Evolutionary conservation across 805 yeast species (phyloP).

Genomic region (Metschnikowia continentalis): DNA sequence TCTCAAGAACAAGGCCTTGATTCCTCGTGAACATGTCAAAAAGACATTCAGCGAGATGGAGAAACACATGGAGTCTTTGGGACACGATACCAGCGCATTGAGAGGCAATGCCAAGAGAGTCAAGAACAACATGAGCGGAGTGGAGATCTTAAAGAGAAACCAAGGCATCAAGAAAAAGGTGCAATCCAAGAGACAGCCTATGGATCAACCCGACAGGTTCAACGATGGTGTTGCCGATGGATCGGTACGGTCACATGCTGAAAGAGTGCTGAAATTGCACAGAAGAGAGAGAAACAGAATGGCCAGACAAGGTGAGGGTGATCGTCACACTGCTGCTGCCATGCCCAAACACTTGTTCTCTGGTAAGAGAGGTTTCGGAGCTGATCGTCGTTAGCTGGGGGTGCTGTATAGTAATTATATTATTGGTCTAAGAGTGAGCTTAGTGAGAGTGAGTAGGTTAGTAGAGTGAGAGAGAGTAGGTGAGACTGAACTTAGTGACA

Average conservation of each 20-base stretch:
- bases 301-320: constrained; percentile 95
- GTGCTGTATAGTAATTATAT: not conserved
- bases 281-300: constrained; percentile 90
- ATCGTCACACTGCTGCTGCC: constrained; percentile 80
- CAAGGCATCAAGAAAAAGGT: constrained; percentile 37
- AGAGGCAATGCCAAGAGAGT: constrained; percentile 32
- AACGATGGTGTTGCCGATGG: constrained; percentile 85
- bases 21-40: constrained; percentile 86
- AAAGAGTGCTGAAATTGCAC: constrained; percentile 79
- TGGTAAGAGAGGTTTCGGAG: constrained; percentile 96
- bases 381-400: constrained; percentile 69
- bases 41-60: constrained; percentile 78
- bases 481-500: too few species aligned
- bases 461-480: not conserved
- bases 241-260: constrained; percentile 76
- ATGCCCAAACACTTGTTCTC: constrained; percentile 91
- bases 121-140: constrained; percentile 53
- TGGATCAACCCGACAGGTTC: constrained; percentile 70
- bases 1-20: constrained; percentile 76
- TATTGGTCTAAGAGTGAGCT: not conserved
- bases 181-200: constrained; percentile 46
- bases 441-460: not conserved
- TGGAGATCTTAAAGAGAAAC: constrained; percentile 69
- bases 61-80: constrained; percentile 81
- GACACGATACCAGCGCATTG: constrained; percentile 76